Percentiles rank a stretch among this genome's conserved stretches.
These are phyloP conservation scores for Rhynchospora breviuscula DNA, from an alignment of 176 grass and related monocot species.

Conservation along the genomic window DNA sequence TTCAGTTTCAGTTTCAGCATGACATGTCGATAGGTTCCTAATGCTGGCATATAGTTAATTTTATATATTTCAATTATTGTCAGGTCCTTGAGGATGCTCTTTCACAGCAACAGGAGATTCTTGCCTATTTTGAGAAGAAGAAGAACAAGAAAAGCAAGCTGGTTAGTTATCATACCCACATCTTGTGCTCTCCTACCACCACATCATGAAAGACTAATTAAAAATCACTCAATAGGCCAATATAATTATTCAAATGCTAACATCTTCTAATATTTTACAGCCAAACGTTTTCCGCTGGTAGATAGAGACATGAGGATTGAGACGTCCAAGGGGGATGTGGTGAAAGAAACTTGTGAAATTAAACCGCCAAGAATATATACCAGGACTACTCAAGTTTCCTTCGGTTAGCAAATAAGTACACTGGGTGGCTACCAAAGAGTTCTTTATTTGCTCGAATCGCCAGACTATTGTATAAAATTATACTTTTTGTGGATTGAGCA, in stretches of 20 bases:
- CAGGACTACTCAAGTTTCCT: background rate
- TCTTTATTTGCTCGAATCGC: background rate
- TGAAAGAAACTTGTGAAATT: background rate
- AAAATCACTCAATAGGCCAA: background rate
- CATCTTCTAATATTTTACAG: constrained; percentile 40
- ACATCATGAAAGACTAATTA: background rate
- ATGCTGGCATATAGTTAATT: background rate
- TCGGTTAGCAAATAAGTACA: background rate
- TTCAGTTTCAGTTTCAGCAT: background rate
- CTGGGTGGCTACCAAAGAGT: constrained; percentile 5
- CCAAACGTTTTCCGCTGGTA: constrained; percentile 77
- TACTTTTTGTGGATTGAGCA: background rate
- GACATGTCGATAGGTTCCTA: background rate
- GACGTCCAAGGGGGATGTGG: background rate
- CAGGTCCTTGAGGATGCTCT: constrained; percentile 64
- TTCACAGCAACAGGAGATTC: constrained; percentile 68
- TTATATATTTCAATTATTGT: background rate
- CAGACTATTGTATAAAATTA: constrained; percentile 11
- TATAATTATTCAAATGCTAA: background rate
- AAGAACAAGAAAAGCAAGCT: constrained; percentile 75
- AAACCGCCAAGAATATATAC: background rate
- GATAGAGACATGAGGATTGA: background rate
- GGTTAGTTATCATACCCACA: constrained; percentile 31
- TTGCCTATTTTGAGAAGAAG: constrained; percentile 92
- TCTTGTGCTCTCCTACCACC: too few relatives aligned